phyloP scores from a whole-genome alignment of 2,329 filamentous ascomycete genomes.

The Volutella citrinella region DNA sequence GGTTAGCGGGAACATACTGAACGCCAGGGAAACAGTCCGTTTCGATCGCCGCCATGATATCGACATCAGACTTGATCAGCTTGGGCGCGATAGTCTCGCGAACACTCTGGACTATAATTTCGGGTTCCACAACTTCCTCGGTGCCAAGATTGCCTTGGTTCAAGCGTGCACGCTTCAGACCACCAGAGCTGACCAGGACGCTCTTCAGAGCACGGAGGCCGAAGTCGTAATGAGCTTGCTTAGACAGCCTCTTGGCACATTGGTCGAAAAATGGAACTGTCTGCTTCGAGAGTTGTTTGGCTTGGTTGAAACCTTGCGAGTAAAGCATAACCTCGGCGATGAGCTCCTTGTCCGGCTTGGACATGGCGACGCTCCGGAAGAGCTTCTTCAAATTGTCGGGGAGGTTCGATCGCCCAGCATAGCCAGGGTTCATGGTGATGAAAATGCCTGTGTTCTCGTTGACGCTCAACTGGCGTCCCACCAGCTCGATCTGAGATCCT shows the following conservation, averaged over 20 bases:
- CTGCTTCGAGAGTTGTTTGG: slow-evolving; percentile 89
- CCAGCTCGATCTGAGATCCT: slow-evolving; percentile 87
- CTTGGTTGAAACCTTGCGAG: slow-evolving; percentile 97
- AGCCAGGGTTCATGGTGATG: slow-evolving; percentile 99
- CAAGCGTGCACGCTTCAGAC: slow-evolving; percentile 83
- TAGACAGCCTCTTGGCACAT: slow-evolving; percentile 77
- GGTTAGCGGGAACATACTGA: slow-evolving; percentile 84
- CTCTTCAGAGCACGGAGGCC: slow-evolving; percentile 97
- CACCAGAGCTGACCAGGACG: slow-evolving; percentile 95
- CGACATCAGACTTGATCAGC: slow-evolving; percentile 86
- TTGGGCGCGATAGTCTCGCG: slow-evolving; percentile 98
- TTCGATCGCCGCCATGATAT: slow-evolving; percentile 83
- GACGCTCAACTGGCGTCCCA: slow-evolving; percentile 85
- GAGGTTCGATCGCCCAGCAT: slow-evolving; percentile 94
- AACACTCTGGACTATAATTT: slow-evolving; percentile 98
- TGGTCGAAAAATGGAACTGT: slow-evolving; percentile 98
- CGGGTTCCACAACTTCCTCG: slow-evolving; percentile 80
- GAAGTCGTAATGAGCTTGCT: slow-evolving; percentile 99
- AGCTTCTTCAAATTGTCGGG: slow-evolving; percentile 99
- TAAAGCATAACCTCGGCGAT: slow-evolving; percentile 99
- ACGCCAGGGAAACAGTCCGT: slow-evolving; percentile 86
- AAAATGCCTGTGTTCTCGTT: slow-evolving; percentile 96
- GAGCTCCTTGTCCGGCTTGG: slow-evolving; percentile 98
- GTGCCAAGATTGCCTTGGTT: slow-evolving; percentile 55
- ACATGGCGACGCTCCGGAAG: slow-evolving; percentile 99